phyloP scores from a whole-genome alignment of 768 basidiomycete genomes.

The Lenzites betulinus region DNA sequence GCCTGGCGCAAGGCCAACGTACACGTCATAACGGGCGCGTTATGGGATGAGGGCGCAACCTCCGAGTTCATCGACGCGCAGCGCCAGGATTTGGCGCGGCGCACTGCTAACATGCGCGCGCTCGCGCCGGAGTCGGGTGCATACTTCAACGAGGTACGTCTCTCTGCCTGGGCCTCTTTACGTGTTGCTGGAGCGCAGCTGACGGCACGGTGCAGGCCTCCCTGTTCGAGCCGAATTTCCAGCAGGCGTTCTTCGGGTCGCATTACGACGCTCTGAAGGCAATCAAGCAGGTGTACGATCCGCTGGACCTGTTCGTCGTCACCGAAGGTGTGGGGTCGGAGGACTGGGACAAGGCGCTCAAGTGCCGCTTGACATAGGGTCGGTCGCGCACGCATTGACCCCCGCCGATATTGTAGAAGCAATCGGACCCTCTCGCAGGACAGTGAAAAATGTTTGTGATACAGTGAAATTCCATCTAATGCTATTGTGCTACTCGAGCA shows the following conservation, averaged over 20 bases:
- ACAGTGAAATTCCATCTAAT: slow-evolving; percentile 5
- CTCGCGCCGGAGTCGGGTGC: slow-evolving; percentile 39
- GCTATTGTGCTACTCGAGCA: not conserved
- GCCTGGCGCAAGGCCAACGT: slow-evolving; percentile 48
- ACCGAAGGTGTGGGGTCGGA: slow-evolving; percentile 51
- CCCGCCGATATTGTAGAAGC: no score
- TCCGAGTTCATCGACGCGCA: slow-evolving; percentile 20
- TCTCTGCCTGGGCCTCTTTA: no score
- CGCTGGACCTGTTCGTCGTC: slow-evolving; percentile 47
- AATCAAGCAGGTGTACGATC: slow-evolving; percentile 51
- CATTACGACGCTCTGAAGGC: slow-evolving; percentile 42
- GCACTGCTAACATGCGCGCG: slow-evolving; percentile 33
- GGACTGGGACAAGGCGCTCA: slow-evolving; percentile 43
- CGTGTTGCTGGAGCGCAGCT: not conserved
- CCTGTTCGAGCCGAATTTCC: slow-evolving; percentile 42
- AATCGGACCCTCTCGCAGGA: no score
- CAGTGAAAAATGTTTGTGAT: not conserved
- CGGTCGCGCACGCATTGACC: no score
- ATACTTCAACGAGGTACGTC: slow-evolving; percentile 51
- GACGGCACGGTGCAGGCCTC: slow-evolving; percentile 39
- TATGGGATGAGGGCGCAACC: slow-evolving; percentile 27
- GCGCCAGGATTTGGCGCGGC: slow-evolving; percentile 21
- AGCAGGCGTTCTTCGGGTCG: slow-evolving; percentile 48
- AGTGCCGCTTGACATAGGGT: slow-evolving; percentile 20
- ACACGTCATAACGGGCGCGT: slow-evolving; percentile 28